Evolutionary conservation across 2,329 filamentous ascomycete genomes (phyloP).

Genomic region (Colletotrichum endophyticum): DNA sequence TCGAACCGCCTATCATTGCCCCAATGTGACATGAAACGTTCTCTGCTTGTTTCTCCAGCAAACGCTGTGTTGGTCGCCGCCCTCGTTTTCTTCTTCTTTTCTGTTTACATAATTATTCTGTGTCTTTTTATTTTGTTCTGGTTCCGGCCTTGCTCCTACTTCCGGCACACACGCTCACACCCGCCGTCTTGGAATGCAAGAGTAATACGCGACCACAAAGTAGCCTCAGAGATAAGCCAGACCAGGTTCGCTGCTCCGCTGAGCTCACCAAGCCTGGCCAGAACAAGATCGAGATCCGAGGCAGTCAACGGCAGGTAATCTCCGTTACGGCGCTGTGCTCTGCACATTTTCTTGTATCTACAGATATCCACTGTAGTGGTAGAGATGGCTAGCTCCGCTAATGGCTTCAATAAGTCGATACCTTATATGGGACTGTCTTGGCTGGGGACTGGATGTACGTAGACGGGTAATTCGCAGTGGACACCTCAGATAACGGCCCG

Average conservation of each 20-base stretch:
- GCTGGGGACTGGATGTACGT: neutral
- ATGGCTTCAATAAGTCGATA: neutral
- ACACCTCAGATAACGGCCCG: neutral
- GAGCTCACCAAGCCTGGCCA: neutral
- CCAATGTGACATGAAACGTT: slow-evolving; percentile 14
- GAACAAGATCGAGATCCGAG: neutral
- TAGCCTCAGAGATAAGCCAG: neutral
- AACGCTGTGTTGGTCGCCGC: neutral
- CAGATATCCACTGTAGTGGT: neutral
- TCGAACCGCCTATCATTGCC: neutral
- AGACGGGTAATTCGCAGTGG: neutral
- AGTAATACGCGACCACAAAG: neutral
- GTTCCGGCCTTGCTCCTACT: neutral
- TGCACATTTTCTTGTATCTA: neutral
- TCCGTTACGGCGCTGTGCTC: neutral
- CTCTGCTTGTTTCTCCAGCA: neutral
- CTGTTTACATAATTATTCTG: neutral
- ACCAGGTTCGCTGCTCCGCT: neutral
- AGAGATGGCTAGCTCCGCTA: neutral
- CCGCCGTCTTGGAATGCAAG: neutral
- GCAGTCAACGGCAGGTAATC: neutral
- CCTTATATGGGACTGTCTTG: neutral
- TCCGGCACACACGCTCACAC: neutral
- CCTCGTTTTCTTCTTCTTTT: neutral
- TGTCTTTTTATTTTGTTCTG: neutral